phyloP scores from a whole-genome alignment of 1,284 basidiomycete genomes.

The Mycena citricolor region DNA sequence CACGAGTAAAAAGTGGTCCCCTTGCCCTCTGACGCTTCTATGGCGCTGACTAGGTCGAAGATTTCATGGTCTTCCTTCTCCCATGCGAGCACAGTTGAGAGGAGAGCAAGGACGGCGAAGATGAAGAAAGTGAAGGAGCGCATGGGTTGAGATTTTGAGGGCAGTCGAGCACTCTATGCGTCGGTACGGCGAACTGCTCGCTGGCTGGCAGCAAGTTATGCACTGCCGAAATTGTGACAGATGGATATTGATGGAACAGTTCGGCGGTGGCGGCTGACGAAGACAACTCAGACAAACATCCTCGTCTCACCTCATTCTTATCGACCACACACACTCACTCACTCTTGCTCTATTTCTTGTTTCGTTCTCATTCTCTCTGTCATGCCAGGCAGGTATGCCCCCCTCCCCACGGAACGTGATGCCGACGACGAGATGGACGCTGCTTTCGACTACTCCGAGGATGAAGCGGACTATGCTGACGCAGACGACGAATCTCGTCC shows the following conservation, averaged over 20 bases:
- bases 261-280: too few relatives aligned
- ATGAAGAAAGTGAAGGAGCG: too few relatives aligned
- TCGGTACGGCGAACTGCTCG: too few relatives aligned
- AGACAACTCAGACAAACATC: too few relatives aligned
- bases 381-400: conserved; percentile 71
- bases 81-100: conserved; percentile 50
- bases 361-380: conserved; percentile 14
- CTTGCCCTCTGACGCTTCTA: conserved; percentile 85
- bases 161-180: too few relatives aligned
- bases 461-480: conserved; percentile 53
- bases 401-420: conserved; percentile 59
- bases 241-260: too few relatives aligned
- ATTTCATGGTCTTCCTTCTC: conserved; percentile 89
- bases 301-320: too few relatives aligned
- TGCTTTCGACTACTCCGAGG: conserved; percentile 74
- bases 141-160: too few relatives aligned
- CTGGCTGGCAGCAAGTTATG: too few relatives aligned
- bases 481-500: conserved; percentile 49
- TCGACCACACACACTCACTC: neutral
- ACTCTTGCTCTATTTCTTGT: neutral
- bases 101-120: conserved; percentile 41
- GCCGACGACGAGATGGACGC: conserved; percentile 71
- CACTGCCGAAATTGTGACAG: too few relatives aligned
- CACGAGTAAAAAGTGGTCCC: conserved; percentile 90
- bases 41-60: conserved; percentile 87